Evolutionary conservation across 2,329 filamentous ascomycete species (phyloP), one percentile per base, ranked within the genome.

Genomic region (Microdochium paspali): DNA sequence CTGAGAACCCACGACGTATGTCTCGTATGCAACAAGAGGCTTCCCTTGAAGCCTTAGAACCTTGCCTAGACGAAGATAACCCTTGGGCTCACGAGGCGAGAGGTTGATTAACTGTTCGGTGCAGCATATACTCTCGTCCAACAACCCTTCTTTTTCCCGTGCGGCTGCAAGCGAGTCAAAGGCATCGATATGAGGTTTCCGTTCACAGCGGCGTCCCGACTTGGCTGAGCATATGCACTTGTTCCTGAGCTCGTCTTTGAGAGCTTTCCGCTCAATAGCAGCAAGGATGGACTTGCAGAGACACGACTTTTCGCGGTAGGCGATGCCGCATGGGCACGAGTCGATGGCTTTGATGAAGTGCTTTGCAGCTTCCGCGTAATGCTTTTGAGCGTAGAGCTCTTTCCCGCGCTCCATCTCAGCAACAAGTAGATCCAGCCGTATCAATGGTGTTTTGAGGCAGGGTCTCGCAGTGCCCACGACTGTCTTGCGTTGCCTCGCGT

Each of bases 51-150:
- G 42, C 3, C 58, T 53, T 25, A 61, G 49, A 23, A 61, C 31
- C 50, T 58, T 60, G 18, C 57, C 60, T 10, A 61, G 51, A 20
- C 59, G 60, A 13, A 62, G 53, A 42, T 53, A 61, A 1, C 52
- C 54, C 53, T 54, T 60, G 15, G 56, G 56, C 4, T 61, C 55
- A 24, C 56, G 54, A 18, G 59, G 59, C 10, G 50, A 51, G 24
- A 62, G 50, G 45, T 57, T 53, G 26, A 62, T 53, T 54, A 61
- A 58, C 47, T 53, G 47, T 43, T 56, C 50, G 3, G 58, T 55
- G 13, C 52, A 48, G 21, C 49, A 10, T 7, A 56, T 30, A 12
- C 51, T 53, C 6, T 46, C 44, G 9, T 58, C 51, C 1, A 55
- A 10, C 6, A 48, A 49, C 12, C 44, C 42, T 35, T 50, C 46